These are phyloP conservation scores for Pneumocystis jirovecii DNA, from an alignment of 1,139 yeast genomes.

Conservation along the genomic window DNA sequence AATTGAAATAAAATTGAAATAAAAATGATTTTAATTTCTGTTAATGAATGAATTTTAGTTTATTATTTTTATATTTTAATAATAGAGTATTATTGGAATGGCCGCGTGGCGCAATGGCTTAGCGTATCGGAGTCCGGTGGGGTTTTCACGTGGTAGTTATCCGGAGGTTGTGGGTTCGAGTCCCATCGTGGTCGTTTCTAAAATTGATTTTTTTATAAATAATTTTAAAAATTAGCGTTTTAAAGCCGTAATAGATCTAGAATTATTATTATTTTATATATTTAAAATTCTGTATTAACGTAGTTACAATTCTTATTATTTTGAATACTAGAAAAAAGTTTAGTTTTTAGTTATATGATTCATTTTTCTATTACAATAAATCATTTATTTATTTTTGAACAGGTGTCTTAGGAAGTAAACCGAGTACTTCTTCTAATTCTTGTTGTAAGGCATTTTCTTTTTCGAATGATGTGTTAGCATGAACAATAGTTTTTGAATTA, in stretches of 20 bases:
- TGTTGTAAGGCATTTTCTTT: neutral
- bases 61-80: neutral
- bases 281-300: neutral
- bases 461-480: neutral
- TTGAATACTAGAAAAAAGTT: neutral
- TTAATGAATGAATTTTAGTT: too few species aligned
- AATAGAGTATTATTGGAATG: neutral
- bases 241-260: neutral
- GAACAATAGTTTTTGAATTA: neutral
- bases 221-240: neutral
- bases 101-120: constrained; percentile 1
- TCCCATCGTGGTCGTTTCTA: neutral
- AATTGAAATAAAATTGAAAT: too few species aligned
- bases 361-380: neutral
- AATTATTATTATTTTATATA: neutral
- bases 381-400: neutral
- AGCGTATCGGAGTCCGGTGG: constrained; percentile 1
- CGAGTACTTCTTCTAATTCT: neutral
- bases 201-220: too few species aligned
- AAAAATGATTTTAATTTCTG: too few species aligned
- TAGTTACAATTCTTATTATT: too few species aligned
- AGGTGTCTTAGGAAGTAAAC: neutral
- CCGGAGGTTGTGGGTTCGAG: constrained; percentile 1
- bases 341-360: neutral
- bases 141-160: neutral